Percentiles rank a stretch among this genome's conserved stretches.
Evolutionary conservation across 192 early-diverging fungal species (phyloP).

Genomic region (Umbelopsis isabellina): DNA sequence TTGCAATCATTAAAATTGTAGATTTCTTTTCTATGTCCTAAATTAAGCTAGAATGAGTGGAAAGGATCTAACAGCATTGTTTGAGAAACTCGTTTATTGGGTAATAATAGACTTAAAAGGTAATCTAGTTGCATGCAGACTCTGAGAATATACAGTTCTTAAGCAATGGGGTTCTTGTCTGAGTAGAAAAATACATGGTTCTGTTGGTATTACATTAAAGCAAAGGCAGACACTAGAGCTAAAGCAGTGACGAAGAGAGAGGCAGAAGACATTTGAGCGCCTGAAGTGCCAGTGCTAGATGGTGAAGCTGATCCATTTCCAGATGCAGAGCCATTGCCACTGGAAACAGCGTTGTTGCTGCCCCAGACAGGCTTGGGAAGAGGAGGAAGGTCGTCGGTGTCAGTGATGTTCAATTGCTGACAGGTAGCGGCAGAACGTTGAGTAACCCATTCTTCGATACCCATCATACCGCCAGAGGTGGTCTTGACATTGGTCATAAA

Average conservation of each 20-base stretch:
- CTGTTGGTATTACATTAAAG: neutral
- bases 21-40: too few species aligned
- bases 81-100: too few species aligned
- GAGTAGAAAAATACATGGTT: too few species aligned
- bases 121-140: too few species aligned
- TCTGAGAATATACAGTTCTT: too few species aligned
- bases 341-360: neutral
- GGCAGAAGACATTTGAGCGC: neutral
- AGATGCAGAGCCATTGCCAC: neutral
- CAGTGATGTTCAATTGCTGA: conserved; percentile 34
- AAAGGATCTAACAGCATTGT: too few species aligned
- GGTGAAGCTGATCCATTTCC: too few species aligned
- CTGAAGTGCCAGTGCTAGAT: neutral
- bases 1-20: too few species aligned
- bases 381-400: conserved; percentile 39
- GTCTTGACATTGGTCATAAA: conserved; percentile 26
- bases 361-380: conserved; percentile 30
- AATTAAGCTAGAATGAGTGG: too few species aligned
- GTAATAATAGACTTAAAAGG: too few species aligned
- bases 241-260: neutral
- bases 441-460: conserved; percentile 26
- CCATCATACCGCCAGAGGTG: neutral
- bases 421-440: conserved; percentile 23
- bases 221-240: neutral
- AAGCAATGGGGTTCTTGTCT: too few species aligned